A percentile compares a stretch with the other conserved stretches of the same genome.
phyloP scores from a whole-genome alignment of 2,329 filamentous ascomycete genomes.

The Calonectria naviculata region DNA sequence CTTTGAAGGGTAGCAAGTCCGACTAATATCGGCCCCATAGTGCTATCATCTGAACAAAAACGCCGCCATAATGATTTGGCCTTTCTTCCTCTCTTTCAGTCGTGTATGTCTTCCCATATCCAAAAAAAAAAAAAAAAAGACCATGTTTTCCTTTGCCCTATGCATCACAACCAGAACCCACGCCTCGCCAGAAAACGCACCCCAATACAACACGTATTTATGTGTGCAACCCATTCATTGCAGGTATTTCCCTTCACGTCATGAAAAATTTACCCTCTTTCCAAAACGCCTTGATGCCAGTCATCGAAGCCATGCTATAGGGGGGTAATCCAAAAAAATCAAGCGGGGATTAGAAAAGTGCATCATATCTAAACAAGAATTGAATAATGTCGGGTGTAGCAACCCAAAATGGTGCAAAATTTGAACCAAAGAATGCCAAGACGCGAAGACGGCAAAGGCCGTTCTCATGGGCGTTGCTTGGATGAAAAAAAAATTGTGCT shows the following conservation, averaged over 20 bases:
- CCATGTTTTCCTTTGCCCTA: conserved; percentile 4
- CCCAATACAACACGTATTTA: background rate
- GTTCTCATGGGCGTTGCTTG: background rate
- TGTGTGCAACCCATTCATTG: conserved; percentile 7
- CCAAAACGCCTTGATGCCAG: conserved; percentile 35
- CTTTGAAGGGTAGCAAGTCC: background rate
- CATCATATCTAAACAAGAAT: conserved; percentile 30
- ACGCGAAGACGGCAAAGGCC: background rate
- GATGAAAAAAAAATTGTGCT: background rate
- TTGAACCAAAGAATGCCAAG: conserved; percentile 13
- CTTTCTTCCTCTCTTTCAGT: background rate
- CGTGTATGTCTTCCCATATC: conserved; percentile 9
- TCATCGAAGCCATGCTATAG: conserved; percentile 29
- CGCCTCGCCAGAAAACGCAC: conserved; percentile 13
- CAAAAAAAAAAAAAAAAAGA: background rate
- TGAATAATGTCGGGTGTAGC: background rate
- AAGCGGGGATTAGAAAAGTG: conserved; percentile 23
- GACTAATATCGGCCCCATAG: background rate
- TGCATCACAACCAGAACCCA: conserved; percentile 16
- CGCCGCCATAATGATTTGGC: conserved; percentile 3
- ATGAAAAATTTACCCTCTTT: conserved; percentile 23
- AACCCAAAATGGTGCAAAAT: background rate
- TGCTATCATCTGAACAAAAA: background rate
- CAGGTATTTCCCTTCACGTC: conserved; percentile 11
- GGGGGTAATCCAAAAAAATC: conserved; percentile 20